Conservation (phyloP, 148 eudicot genomes). For the Rheum nobile region DNA sequence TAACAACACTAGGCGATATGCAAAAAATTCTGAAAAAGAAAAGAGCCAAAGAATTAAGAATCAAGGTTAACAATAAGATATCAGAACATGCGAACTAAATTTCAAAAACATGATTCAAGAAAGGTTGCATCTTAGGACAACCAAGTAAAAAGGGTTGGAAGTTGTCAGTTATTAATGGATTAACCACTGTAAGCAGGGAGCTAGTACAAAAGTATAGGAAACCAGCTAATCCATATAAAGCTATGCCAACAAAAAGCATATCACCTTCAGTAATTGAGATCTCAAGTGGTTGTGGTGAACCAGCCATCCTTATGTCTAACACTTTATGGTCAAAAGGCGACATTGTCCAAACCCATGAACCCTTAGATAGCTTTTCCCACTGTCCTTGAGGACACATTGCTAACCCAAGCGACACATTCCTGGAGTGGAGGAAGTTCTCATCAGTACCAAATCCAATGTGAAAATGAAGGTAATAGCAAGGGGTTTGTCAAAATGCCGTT, state of each 20-base stretch:
- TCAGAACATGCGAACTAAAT: neutral
- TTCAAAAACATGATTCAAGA: neutral
- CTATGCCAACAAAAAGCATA: constrained; percentile 1
- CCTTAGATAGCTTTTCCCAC: constrained; percentile 68
- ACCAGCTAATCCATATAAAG: neutral
- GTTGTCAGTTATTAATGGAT: neutral
- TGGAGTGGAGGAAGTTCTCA: constrained; percentile 17
- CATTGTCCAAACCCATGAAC: constrained; percentile 65
- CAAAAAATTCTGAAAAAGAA: constrained; percentile 40
- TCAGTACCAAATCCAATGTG: neutral
- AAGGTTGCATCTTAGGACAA: neutral
- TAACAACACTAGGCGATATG: constrained; percentile 55
- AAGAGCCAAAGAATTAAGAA: neutral
- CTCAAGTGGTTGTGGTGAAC: constrained; percentile 38
- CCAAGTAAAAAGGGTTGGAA: neutral
- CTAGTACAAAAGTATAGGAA: neutral
- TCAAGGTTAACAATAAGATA: neutral
- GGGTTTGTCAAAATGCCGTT: neutral
- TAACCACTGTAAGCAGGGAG: neutral
- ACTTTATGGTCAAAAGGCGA: constrained; percentile 85
- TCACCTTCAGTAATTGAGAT: constrained; percentile 63
- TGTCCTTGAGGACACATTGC: constrained; percentile 82
- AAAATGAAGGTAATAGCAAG: neutral
- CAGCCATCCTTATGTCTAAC: constrained; percentile 48
- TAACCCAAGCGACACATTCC: constrained; percentile 66